These are phyloP conservation scores for Coccinonectria pachysandricola DNA, from an alignment of 2,329 filamentous ascomycete species.

Conservation along the genomic window DNA sequence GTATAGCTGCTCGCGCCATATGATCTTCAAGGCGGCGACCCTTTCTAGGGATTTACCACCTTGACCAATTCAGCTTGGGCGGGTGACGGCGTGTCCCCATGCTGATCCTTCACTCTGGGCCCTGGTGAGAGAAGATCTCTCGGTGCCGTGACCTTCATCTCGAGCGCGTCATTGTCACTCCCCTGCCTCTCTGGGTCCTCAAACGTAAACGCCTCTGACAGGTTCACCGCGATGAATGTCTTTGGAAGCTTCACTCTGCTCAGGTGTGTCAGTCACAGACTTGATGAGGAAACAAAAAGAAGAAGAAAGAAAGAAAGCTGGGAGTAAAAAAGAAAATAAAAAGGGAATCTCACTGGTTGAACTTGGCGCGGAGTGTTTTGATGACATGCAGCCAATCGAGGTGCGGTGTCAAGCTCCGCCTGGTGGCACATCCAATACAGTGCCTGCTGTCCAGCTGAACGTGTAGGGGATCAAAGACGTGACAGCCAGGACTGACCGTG, in stretches of 20 bases:
- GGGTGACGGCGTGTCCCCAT: too few relatives aligned
- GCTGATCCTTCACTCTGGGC: too few relatives aligned
- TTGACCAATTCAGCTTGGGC: conserved; percentile 10
- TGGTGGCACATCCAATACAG: conserved; percentile 88
- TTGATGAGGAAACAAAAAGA: conserved; percentile 7
- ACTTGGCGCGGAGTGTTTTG: conserved; percentile 86
- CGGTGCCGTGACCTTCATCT: conserved; percentile 32
- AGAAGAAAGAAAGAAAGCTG: conserved; percentile 7
- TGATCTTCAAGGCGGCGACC: conserved; percentile 1
- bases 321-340: too few relatives aligned
- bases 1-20: conserved; percentile 6
- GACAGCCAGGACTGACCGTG: conserved; percentile 88
- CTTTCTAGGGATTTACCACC: conserved; percentile 14
- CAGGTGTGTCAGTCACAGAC: conserved; percentile 10
- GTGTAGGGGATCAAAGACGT: conserved; percentile 91
- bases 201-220: conserved; percentile 52
- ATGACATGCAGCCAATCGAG: conserved; percentile 96
- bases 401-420: conserved; percentile 81
- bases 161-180: conserved; percentile 35
- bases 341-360: conserved; percentile 63
- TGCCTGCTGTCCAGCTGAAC: conserved; percentile 94
- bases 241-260: conserved; percentile 54
- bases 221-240: conserved; percentile 54
- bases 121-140: conserved; percentile 22
- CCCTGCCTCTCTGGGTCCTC: conserved; percentile 44